Conservation (phyloP, 225 moss, liverwort and hornwort genomes). For the Sphagnum tenellum region DNA sequence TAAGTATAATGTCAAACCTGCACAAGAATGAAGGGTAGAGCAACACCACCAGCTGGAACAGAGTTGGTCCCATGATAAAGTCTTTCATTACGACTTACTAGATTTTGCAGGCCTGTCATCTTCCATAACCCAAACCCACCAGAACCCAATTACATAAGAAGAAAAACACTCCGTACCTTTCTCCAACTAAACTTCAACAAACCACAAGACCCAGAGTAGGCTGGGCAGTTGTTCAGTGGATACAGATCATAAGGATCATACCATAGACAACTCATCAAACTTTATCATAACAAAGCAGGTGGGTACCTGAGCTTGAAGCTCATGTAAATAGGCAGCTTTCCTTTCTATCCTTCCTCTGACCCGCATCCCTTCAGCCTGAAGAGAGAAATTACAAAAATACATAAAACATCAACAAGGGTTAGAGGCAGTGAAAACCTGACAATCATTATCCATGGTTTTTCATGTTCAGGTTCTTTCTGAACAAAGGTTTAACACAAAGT, state of each 20-base stretch:
- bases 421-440: too few species aligned
- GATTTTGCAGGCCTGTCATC: conserved; percentile 76
- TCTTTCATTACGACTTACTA: conserved; percentile 85
- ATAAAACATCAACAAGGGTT: neutral
- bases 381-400: neutral
- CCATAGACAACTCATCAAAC: too few species aligned
- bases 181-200: too few species aligned
- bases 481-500: neutral
- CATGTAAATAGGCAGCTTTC: conserved; percentile 85
- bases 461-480: neutral
- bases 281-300: neutral
- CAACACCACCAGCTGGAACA: conserved; percentile 85
- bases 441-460: too few species aligned
- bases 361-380: conserved; percentile 77
- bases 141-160: too few species aligned
- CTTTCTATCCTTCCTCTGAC: conserved; percentile 67
- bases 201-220: too few species aligned
- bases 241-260: too few species aligned
- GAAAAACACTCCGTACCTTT: too few species aligned
- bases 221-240: too few species aligned
- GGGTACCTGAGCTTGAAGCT: conserved; percentile 86
- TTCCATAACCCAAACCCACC: conserved; percentile 9
- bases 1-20: conserved; percentile 32
- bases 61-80: conserved; percentile 72
- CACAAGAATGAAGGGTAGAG: conserved; percentile 94